Base-by-base conservation (phyloP, 805 yeast species). In the Diddensiella transvaalensis region DNA sequence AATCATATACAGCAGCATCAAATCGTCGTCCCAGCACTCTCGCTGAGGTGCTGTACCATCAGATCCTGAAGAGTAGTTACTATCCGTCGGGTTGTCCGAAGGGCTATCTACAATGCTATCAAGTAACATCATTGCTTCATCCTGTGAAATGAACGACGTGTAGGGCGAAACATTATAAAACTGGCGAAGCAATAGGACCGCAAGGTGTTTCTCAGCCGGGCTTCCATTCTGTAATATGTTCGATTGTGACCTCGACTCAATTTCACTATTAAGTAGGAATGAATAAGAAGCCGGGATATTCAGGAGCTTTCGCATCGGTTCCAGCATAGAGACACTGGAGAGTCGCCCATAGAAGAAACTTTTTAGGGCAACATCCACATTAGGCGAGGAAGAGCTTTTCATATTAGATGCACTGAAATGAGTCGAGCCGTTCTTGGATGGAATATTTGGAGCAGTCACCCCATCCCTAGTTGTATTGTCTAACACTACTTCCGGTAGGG, bases 1-100 rank as follows among this genome's bases (percentile, higher is more conserved):
- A 11, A 38, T 15, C 41, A 38, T 38, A n/a, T 38, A 38, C 23
- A 38, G 21, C 15, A 38, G 23, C 41, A 38, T 38, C 21, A 38
- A 18, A 19, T 38, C 41, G 21, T 38, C 41, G n/a, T 38, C 41
- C 13, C 21, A 38, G 13, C 13, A 26, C 13, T 26, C 32, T 26
- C 32, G 32, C 8, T 8, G 8, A 26, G 32, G 32, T 8, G 32
- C 8, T 26, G 8, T 13, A 8, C 13, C 32, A 8, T 8, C 11
- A 8, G 13, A 8, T 8, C 11, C 32, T 8, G 32, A 13, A 26
- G 8, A 13, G 13, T 8, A 26, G 13, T 26, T 13, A 26, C 13
- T 26, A 8, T 26, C 11, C 11, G 11, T 8, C 13, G 8, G 11
- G 32, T 8, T 8, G 8, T 8, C 32, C 11, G 11, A 26, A 8